Evolutionary conservation across 208 protist species (phyloP).

Genomic region (Kentomonas sorsogonicus): DNA sequence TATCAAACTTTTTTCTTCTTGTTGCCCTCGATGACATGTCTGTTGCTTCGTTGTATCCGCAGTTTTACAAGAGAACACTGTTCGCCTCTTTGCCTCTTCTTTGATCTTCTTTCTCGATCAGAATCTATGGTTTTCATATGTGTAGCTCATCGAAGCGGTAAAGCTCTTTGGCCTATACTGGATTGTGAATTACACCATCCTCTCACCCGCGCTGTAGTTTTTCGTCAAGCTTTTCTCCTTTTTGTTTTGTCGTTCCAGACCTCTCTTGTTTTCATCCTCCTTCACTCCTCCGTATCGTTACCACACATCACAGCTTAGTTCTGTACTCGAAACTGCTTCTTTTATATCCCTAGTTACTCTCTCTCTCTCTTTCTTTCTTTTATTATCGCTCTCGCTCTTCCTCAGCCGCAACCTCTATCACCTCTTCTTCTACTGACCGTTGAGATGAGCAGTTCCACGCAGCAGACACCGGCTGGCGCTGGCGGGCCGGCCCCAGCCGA

Average conservation of each 20-base stretch:
- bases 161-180: slow-evolving; percentile 3
- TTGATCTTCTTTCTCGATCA: slow-evolving; percentile 13
- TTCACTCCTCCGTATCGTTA: neutral
- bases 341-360: too few relatives aligned
- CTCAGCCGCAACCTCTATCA: too few relatives aligned
- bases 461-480: neutral
- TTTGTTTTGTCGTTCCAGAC: neutral
- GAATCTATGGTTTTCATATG: neutral
- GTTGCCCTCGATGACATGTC: neutral
- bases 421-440: too few relatives aligned
- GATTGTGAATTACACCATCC: neutral
- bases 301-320: neutral
- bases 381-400: slow-evolving; percentile 13
- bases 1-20: neutral
- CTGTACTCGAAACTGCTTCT: too few relatives aligned
- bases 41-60: neutral
- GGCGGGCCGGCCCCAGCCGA: neutral
- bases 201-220: neutral
- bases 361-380: slow-evolving; percentile 14
- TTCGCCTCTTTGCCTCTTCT: neutral
- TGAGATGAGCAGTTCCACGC: slow-evolving; percentile 2
- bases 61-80: neutral
- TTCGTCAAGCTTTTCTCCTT: slow-evolving; percentile 12
- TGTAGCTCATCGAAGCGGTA: too few relatives aligned
- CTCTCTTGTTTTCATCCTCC: neutral